Conservation (phyloP, 2,329 filamentous ascomycete genomes). For the Thelonectria rubi region DNA sequence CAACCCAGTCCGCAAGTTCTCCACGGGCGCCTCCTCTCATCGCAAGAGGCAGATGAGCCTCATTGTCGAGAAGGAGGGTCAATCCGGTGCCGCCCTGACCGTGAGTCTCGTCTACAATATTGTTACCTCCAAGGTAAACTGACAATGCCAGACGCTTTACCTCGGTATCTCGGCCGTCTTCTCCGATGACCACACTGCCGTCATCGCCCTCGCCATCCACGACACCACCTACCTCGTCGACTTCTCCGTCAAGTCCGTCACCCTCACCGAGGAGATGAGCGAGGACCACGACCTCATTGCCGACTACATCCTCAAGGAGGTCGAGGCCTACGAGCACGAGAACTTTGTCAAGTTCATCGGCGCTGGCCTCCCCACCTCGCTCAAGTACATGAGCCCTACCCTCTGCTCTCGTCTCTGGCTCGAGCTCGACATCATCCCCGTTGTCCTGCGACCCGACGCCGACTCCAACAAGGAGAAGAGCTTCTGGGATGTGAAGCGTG, state of each 20-base stretch:
- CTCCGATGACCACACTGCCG: slow-evolving; percentile 60
- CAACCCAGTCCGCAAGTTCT: slow-evolving; percentile 52
- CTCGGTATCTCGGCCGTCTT: slow-evolving; percentile 68
- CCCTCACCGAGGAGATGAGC: slow-evolving; percentile 52
- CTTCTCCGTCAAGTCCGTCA: slow-evolving; percentile 70
- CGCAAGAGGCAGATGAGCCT: slow-evolving; percentile 58
- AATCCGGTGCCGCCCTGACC: slow-evolving; percentile 57
- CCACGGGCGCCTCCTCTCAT: slow-evolving; percentile 55
- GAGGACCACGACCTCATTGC: slow-evolving; percentile 59
- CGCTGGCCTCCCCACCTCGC: slow-evolving; percentile 70
- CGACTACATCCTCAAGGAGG: slow-evolving; percentile 65
- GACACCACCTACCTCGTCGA: slow-evolving; percentile 80
- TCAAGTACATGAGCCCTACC: slow-evolving; percentile 68
- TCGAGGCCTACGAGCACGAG: slow-evolving; percentile 68
- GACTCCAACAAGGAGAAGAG: slow-evolving; percentile 53
- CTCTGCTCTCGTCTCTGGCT: slow-evolving; percentile 78
- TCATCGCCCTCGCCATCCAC: slow-evolving; percentile 74
- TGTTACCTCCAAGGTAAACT: slow-evolving; percentile 11
- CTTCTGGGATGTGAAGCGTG: slow-evolving; percentile 64
- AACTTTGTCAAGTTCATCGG: slow-evolving; percentile 81
- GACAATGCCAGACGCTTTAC: slow-evolving; percentile 62
- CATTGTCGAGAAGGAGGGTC: slow-evolving; percentile 53
- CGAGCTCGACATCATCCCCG: slow-evolving; percentile 78
- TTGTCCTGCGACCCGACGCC: slow-evolving; percentile 66
- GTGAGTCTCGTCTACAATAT: slow-evolving; percentile 44